Percentiles rank a stretch among this genome's conserved stretches.
These are phyloP conservation scores for Corniculantispora saksenae DNA, from an alignment of 2,329 filamentous ascomycete species.

Conservation along the genomic window DNA sequence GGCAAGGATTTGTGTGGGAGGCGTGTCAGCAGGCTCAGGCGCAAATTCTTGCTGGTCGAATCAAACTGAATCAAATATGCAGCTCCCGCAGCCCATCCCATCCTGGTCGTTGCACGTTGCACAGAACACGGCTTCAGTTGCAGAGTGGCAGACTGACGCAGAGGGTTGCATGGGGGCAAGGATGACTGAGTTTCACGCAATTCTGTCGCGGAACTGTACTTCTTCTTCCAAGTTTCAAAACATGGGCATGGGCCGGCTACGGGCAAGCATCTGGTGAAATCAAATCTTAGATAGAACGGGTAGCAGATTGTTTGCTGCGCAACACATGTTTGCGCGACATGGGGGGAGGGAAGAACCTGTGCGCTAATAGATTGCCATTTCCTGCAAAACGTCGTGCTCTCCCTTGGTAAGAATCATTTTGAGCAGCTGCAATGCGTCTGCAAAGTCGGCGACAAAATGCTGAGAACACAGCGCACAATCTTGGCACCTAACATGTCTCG, in stretches of 20 bases:
- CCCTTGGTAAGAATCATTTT: background rate
- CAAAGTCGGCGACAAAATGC: background rate
- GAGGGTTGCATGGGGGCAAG: background rate
- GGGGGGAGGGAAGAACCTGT: background rate
- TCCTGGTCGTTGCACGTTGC: background rate
- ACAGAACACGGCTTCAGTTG: background rate
- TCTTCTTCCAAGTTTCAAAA: background rate
- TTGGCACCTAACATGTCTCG: background rate
- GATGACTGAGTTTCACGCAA: too few relatives aligned
- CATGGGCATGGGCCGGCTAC: too few relatives aligned
- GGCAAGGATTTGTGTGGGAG: background rate
- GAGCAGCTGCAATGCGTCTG: background rate
- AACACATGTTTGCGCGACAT: background rate
- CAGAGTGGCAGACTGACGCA: background rate
- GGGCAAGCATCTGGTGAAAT: background rate
- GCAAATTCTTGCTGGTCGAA: background rate
- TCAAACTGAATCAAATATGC: slow-evolving; percentile 15
- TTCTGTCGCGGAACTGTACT: background rate
- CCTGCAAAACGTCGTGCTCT: background rate
- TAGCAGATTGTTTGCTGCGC: background rate
- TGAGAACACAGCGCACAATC: background rate
- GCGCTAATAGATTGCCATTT: background rate
- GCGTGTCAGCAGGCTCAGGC: slow-evolving; percentile 1
- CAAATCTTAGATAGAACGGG: background rate
- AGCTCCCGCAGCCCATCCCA: background rate